A percentile compares a stretch with the other conserved stretches of the same genome.
These are phyloP conservation scores for Tremellales sp. DNA, from an alignment of 1,284 basidiomycete genomes.

Conservation along the genomic window DNA sequence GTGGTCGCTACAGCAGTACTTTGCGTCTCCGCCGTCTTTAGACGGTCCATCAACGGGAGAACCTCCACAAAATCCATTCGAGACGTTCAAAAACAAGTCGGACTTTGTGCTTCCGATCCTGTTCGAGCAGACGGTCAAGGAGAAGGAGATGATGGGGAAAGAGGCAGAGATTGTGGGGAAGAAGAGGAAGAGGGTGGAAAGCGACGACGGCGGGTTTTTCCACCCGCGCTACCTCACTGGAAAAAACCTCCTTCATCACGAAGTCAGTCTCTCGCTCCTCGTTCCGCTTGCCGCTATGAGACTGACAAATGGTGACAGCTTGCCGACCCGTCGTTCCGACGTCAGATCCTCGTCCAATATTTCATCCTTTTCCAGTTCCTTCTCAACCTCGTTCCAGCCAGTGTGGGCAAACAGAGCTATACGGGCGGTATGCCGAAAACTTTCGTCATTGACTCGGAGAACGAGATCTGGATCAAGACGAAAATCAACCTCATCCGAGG, in stretches of 20 bases:
- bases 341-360: slow-evolving; percentile 47
- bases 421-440: slow-evolving; percentile 45
- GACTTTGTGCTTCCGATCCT: slow-evolving; percentile 40
- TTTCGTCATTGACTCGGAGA: slow-evolving; percentile 35
- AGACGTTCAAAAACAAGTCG: slow-evolving; percentile 33
- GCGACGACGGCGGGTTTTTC: slow-evolving; percentile 27
- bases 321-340: slow-evolving; percentile 43
- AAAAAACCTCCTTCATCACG: slow-evolving; percentile 39
- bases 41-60: slow-evolving; percentile 28
- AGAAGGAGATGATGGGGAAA: slow-evolving; percentile 30
- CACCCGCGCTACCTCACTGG: slow-evolving; percentile 46
- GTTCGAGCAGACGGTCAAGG: slow-evolving; percentile 34
- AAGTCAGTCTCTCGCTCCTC: slow-evolving; percentile 20
- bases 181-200: slow-evolving; percentile 28
- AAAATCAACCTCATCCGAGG: slow-evolving; percentile 30
- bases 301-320: slow-evolving; percentile 18
- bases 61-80: slow-evolving; percentile 29
- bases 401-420: slow-evolving; percentile 37
- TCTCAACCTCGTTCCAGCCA: slow-evolving; percentile 37
- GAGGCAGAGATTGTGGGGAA: slow-evolving; percentile 19
- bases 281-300: background rate
- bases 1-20: slow-evolving; percentile 47
- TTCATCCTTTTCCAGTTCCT: slow-evolving; percentile 48
- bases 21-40: slow-evolving; percentile 42
- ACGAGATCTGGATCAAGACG: slow-evolving; percentile 31